These are phyloP conservation scores for Phytophthora brassicae DNA, from an alignment of 352 stramenopile species.

Conservation along the genomic window DNA sequence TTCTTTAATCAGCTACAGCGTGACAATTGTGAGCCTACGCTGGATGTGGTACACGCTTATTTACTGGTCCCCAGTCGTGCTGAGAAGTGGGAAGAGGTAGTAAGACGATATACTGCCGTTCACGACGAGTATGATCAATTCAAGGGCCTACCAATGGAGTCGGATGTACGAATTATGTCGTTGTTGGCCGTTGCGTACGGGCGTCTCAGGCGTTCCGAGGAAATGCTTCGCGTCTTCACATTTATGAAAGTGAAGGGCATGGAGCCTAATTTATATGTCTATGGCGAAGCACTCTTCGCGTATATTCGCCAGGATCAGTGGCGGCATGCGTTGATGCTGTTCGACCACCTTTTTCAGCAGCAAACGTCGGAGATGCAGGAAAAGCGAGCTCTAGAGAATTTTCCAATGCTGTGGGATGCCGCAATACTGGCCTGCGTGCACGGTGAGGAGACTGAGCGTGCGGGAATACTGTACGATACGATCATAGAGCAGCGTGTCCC, in stretches of 20 bases:
- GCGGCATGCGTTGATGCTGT: conserved; percentile 71
- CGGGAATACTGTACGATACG: conserved; percentile 43
- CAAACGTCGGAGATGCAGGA: conserved; percentile 40
- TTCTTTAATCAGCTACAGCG: conserved; percentile 49
- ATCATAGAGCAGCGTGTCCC: conserved; percentile 40
- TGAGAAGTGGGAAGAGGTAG: conserved; percentile 41
- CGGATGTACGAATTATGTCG: conserved; percentile 59
- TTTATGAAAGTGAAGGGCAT: conserved; percentile 73
- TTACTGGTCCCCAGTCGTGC: conserved; percentile 43
- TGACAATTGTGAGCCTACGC: conserved; percentile 18
- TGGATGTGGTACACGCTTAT: conserved; percentile 42
- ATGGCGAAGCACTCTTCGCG: conserved; percentile 67
- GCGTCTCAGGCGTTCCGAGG: conserved; percentile 37
- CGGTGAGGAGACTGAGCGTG: conserved; percentile 50
- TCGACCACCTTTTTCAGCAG: conserved; percentile 67
- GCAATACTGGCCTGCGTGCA: conserved; percentile 52
- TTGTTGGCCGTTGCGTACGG: conserved; percentile 65
- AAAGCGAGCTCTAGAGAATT: conserved; percentile 38
- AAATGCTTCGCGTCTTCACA: conserved; percentile 70
- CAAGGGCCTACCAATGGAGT: conserved; percentile 35
- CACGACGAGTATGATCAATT: conserved; percentile 11
- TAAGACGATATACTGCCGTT: conserved; percentile 37
- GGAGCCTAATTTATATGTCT: conserved; percentile 67
- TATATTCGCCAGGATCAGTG: conserved; percentile 68
- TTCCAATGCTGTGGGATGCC: conserved; percentile 72